Conservation (phyloP, 148 eudicot species). For the Dysphania ambrosioides region DNA sequence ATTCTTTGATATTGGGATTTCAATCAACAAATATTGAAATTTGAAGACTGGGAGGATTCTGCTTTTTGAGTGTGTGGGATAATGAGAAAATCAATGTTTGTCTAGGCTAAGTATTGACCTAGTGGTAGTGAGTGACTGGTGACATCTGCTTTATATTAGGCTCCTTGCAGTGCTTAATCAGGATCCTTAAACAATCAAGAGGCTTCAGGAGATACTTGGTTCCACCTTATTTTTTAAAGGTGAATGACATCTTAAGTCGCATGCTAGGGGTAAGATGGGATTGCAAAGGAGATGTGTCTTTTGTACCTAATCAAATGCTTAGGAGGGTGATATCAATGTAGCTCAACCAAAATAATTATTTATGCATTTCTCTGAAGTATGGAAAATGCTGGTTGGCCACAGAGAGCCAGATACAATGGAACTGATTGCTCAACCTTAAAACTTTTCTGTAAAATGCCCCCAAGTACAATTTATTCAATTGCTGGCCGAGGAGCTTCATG, state of each 20-base stretch:
- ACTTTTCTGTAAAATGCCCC: background rate
- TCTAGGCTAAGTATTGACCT: background rate
- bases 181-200: background rate
- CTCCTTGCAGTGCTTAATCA: background rate
- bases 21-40: background rate
- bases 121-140: background rate
- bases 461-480: background rate
- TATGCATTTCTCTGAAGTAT: background rate
- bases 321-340: background rate
- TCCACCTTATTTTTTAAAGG: background rate
- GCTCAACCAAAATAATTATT: background rate
- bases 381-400: background rate
- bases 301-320: background rate
- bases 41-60: background rate
- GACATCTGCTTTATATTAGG: background rate
- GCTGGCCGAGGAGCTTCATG: background rate
- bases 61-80: background rate
- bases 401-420: slow-evolving; percentile 4
- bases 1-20: background rate
- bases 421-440: background rate
- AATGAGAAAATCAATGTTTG: background rate
- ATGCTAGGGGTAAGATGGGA: background rate
- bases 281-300: background rate
- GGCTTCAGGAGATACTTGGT: background rate
- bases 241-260: background rate